phyloP scores from a whole-genome alignment of 345 rosid species.

The Trapa incisa region DNA sequence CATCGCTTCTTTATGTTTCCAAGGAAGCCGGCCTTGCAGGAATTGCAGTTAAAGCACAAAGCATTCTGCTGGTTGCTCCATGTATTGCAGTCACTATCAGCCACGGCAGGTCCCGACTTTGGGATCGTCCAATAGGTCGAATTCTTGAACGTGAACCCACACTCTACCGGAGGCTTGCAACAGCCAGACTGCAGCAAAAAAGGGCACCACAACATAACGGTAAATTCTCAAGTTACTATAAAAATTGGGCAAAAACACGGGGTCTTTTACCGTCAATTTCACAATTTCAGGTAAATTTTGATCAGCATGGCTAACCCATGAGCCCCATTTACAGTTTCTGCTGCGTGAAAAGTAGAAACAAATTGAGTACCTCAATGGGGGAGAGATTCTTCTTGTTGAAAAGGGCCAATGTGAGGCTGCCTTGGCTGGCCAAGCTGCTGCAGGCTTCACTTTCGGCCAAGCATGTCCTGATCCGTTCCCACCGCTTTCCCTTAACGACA shows the following conservation, averaged over 20 bases:
- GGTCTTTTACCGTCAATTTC: no score
- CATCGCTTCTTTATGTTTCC: slow-evolving; percentile 27
- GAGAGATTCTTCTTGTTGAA: slow-evolving; percentile 16
- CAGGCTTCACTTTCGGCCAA: slow-evolving; percentile 20
- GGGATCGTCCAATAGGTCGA: slow-evolving; percentile 29
- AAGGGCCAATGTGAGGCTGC: slow-evolving; percentile 1
- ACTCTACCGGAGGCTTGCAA: slow-evolving; percentile 48
- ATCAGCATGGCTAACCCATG: no score
- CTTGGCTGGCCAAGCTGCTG: slow-evolving; percentile 1
- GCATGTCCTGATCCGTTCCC: slow-evolving; percentile 23
- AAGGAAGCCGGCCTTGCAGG: slow-evolving; percentile 47
- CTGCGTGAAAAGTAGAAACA: neutral
- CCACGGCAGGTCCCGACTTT: neutral
- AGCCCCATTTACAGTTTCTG: neutral
- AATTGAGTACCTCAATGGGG: slow-evolving; percentile 13
- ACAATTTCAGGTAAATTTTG: no score
- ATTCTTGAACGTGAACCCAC: slow-evolving; percentile 36
- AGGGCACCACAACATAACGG: neutral
- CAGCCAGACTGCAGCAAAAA: slow-evolving; percentile 36
- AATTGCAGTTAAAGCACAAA: slow-evolving; percentile 40
- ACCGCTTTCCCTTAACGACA: slow-evolving; percentile 11
- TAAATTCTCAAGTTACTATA: no score
- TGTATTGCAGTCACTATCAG: slow-evolving; percentile 24
- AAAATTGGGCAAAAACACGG: no score
- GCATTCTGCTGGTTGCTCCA: slow-evolving; percentile 37